A percentile compares a stretch with the other conserved stretches of the same genome.
Conservation (phyloP, 441 rosid genomes). For the Populus hybrid region DNA sequence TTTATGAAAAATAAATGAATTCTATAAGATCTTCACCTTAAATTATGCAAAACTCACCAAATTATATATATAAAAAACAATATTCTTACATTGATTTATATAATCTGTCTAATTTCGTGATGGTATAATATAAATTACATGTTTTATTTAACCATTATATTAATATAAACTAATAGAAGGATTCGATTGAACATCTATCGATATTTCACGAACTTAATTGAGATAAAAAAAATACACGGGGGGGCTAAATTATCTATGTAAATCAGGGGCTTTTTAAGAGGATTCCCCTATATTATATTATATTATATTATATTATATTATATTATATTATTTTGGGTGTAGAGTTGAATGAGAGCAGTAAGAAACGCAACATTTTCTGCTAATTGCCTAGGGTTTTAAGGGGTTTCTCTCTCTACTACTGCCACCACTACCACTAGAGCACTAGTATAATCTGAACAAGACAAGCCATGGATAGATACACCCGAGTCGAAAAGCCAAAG, state of each 20-base stretch:
- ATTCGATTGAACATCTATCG: background rate
- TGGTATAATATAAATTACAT: background rate
- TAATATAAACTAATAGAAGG: background rate
- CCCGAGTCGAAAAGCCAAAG: constrained; percentile 82
- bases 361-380: background rate
- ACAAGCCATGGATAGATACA: constrained; percentile 72
- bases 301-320: too few relatives aligned
- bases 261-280: background rate
- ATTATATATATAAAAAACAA: too few relatives aligned
- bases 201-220: background rate
- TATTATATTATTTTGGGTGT: background rate
- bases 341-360: background rate
- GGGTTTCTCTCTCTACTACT: constrained; percentile 22
- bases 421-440: constrained; percentile 19
- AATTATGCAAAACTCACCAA: background rate
- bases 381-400: constrained; percentile 26
- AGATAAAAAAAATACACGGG: background rate
- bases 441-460: too few relatives aligned
- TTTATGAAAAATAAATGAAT: too few relatives aligned
- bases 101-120: background rate
- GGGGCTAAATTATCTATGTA: background rate
- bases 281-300: too few relatives aligned
- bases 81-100: too few relatives aligned
- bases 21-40: too few relatives aligned
- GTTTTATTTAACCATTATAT: background rate